Evolutionary conservation across 116 monocot genomes (phyloP).

Genomic region (Zostera marina): DNA sequence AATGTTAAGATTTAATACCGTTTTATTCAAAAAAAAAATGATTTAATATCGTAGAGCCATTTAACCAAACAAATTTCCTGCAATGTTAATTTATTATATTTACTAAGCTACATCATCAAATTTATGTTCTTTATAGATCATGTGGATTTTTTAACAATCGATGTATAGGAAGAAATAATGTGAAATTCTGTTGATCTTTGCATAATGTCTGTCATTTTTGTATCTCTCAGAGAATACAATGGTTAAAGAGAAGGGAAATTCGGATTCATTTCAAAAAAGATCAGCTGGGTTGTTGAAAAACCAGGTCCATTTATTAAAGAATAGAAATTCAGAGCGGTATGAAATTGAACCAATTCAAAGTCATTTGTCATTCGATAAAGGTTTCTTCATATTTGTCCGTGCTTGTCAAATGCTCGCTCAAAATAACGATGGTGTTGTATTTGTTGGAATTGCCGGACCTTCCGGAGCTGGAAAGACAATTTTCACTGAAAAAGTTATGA

Average conservation of each 20-base stretch:
- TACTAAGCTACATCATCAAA: no score
- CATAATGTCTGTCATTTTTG: no score
- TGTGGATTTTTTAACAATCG: no score
- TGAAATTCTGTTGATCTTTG: no score
- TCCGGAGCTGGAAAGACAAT: constrained; percentile 66
- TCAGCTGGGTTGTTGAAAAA: constrained; percentile 76
- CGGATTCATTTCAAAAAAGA: constrained; percentile 46
- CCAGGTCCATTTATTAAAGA: constrained; percentile 77
- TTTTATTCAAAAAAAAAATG: no score
- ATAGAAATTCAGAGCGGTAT: constrained; percentile 53
- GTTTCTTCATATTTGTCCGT: constrained; percentile 70
- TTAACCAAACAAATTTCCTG: no score
- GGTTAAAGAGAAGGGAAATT: constrained; percentile 22
- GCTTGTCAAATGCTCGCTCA: constrained; percentile 58
- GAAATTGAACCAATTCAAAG: constrained; percentile 77
- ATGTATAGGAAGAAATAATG: no score
- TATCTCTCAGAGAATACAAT: not conserved
- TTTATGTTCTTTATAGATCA: no score
- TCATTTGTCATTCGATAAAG: constrained; percentile 81
- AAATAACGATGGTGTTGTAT: constrained; percentile 45
- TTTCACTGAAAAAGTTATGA: constrained; percentile 61
- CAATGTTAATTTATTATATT: no score
- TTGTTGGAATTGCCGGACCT: constrained; percentile 58
- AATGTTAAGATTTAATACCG: no score
- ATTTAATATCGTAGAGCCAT: no score